Evolutionary conservation across 169 alveolate species (phyloP), one percentile per base, ranked within the genome.

Genomic region (Plasmodium inui): DNA sequence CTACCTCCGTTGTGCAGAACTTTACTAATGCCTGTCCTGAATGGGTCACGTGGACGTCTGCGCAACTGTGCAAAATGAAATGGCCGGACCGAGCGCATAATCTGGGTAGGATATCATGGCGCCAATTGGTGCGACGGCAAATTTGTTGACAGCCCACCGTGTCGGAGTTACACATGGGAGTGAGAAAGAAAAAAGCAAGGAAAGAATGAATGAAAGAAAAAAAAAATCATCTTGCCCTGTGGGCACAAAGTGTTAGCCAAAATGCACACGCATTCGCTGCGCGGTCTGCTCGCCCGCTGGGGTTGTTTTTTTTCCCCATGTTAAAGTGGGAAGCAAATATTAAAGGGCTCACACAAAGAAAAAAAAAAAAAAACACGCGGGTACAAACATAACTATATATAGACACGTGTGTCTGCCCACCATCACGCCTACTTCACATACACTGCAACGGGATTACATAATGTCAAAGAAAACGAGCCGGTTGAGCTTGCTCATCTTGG

Each of bases 401-500:
- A 30, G 1, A 30, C n/a, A 67, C 76, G 3, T 22, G n/a, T 67
- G 34, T 67, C 41, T 67, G 37, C 37, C 3, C 37, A 5, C n/a
- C 37, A 0, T n/a, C 17, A 0, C 76, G 76, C 12, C 12, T 61
- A 26, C 34, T 1, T 61, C 12, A 61, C 26, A 9, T 61, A n/a
- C 70, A 19, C 44, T 37, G 7, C 7, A 86, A 26, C 19, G n/a
- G n/a, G 5, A 10, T 22, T 71, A 80, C 50, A 79, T 32, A 79
- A 89, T 89, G 37, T 89, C 94, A 57, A 89, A 89, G 73, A 80
- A 89, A n/a, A 89, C 78, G 19, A 89, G 90, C 41, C 83, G 44
- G 61, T 89, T 89, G 34, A 89, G 72, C 44, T 89, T 89, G 71
- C 57, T 89, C 53, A 89, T 50, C 61, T 89, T 89, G 34, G 94